These are phyloP conservation scores for Aspergillus ochraceus DNA, from an alignment of 2,329 filamentous ascomycete genomes.

Conservation along the genomic window DNA sequence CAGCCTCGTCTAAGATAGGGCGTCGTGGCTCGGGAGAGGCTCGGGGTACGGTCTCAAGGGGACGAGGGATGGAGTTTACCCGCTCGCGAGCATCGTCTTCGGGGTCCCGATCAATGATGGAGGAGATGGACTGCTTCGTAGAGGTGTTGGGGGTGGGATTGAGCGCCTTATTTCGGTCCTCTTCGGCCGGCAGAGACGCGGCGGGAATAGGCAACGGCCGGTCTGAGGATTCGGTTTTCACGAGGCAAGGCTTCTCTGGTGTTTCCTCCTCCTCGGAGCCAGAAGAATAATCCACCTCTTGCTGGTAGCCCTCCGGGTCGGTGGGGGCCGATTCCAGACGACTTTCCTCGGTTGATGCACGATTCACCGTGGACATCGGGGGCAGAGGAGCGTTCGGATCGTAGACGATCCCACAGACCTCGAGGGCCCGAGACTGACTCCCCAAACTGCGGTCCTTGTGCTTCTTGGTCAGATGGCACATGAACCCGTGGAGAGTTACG, in stretches of 20 bases:
- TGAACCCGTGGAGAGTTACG: constrained; percentile 43
- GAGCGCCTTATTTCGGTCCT: constrained; percentile 14
- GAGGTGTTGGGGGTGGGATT: constrained; percentile 25
- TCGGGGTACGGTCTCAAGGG: constrained; percentile 20
- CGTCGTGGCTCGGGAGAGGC: constrained; percentile 15
- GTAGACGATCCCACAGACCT: constrained; percentile 40
- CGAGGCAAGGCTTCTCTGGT: constrained; percentile 21
- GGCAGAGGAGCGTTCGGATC: constrained; percentile 39
- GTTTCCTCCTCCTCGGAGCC: constrained; percentile 30
- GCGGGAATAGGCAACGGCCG: constrained; percentile 20
- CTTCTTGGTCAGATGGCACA: constrained; percentile 45
- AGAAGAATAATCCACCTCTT: constrained; percentile 34
- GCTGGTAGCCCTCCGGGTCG: constrained; percentile 31
- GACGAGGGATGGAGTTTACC: constrained; percentile 18
- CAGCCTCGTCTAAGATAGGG: constrained; percentile 10
- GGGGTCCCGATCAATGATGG: constrained; percentile 39
- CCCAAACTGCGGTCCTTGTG: constrained; percentile 43
- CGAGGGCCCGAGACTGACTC: constrained; percentile 41
- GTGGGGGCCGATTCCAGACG: constrained; percentile 29
- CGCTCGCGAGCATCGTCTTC: constrained; percentile 25
- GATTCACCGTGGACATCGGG: constrained; percentile 30
- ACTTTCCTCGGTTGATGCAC: constrained; percentile 38
- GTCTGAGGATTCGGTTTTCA: constrained; percentile 32
- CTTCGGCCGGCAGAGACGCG: constrained; percentile 15
- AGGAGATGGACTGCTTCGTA: constrained; percentile 41